These are phyloP conservation scores for Ogataea paraovalis DNA, from an alignment of 805 yeast species.

Conservation along the genomic window DNA sequence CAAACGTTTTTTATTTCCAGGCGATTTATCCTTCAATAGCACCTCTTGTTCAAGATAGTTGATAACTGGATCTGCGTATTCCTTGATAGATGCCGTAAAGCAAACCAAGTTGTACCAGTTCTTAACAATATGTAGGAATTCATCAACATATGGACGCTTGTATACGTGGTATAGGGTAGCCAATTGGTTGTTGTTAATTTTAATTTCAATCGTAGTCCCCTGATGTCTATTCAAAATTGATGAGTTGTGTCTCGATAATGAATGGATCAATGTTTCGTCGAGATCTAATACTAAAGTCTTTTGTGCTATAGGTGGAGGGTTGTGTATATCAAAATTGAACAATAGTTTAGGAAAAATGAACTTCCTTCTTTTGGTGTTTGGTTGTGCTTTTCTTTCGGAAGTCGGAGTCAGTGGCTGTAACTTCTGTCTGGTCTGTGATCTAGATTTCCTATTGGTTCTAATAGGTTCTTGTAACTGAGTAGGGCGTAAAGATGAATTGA, in stretches of 20 bases:
- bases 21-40: constrained; percentile 24
- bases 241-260: constrained; percentile 63
- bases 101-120: constrained; percentile 87
- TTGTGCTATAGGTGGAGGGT: constrained; percentile 30
- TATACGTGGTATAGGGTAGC: constrained; percentile 86
- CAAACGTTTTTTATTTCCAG: constrained; percentile 28
- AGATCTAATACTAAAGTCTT: constrained; percentile 83
- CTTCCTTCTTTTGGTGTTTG: constrained; percentile 20
- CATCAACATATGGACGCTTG: constrained; percentile 88
- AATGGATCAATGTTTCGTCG: constrained; percentile 93
- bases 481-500: not conserved
- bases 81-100: constrained; percentile 92
- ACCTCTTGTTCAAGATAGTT: constrained; percentile 79
- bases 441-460: not conserved
- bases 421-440: not conserved
- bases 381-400: not conserved
- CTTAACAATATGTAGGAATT: constrained; percentile 70
- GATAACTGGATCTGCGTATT: constrained; percentile 95
- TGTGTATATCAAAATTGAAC: constrained; percentile 30
- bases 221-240: constrained; percentile 39
- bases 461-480: constrained; percentile 1
- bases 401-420: not conserved
- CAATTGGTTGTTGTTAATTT: constrained; percentile 52
- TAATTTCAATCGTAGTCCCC: constrained; percentile 81
- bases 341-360: constrained; percentile 33